phyloP scores from a whole-genome alignment of 139 green algal species.

The Chlamydomonas incerta region DNA sequence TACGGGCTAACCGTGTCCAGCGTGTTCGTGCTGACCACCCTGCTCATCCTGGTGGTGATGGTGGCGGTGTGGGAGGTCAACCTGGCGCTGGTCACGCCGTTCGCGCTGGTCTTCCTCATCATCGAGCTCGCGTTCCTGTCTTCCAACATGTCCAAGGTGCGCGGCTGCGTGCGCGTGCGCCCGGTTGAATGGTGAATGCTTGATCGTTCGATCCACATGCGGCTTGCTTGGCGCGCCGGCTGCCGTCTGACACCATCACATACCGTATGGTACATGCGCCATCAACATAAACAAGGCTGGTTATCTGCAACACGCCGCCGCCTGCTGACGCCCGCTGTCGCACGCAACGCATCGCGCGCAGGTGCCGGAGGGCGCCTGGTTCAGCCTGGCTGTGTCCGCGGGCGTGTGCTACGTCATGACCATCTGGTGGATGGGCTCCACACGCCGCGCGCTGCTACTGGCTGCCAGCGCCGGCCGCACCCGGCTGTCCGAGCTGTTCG shows the following conservation, averaged over 20 bases:
- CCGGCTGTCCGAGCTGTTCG: too few relatives aligned
- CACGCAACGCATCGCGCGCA: too few relatives aligned
- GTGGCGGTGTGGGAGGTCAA: constrained; percentile 25
- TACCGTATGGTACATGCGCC: too few relatives aligned
- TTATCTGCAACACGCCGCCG: too few relatives aligned
- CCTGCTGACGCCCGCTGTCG: too few relatives aligned
- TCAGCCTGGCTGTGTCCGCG: constrained; percentile 5
- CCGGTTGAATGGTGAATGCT: neutral
- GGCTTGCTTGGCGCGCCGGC: too few relatives aligned
- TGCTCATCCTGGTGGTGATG: constrained; percentile 19
- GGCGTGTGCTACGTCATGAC: neutral
- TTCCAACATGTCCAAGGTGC: constrained; percentile 40
- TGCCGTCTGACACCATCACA: neutral
- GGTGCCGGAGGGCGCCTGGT: constrained; percentile 27
- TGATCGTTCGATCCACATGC: too few relatives aligned
- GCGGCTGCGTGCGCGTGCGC: too few relatives aligned
- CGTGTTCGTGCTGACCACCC: constrained; percentile 34
- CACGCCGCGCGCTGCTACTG: too few relatives aligned
- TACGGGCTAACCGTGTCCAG: constrained; percentile 7
- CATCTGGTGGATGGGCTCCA: neutral
- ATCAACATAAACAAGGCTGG: too few relatives aligned
- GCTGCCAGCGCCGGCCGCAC: too few relatives aligned
- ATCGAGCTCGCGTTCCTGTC: constrained; percentile 20
- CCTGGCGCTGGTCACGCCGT: neutral
- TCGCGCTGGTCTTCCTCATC: neutral